A percentile compares a stretch with the other conserved stretches of the same genome.
Evolutionary conservation across 2,329 filamentous ascomycete genomes (phyloP).

Genomic region (Aureobasidium sp.): DNA sequence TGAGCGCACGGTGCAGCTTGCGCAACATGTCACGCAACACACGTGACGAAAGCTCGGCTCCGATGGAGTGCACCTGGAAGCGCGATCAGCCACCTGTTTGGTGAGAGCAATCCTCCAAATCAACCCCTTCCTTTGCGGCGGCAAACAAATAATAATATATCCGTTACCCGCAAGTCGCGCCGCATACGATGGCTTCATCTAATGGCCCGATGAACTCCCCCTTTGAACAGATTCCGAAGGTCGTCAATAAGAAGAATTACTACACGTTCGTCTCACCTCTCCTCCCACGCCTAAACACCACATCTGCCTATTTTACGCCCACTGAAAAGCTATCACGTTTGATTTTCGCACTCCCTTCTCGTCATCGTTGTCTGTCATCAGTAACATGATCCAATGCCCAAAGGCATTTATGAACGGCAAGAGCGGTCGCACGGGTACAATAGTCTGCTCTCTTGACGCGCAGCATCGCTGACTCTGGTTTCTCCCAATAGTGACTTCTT

Average conservation of each 20-base stretch:
- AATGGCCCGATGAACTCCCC: constrained; percentile 14
- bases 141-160: constrained; percentile 14
- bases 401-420: constrained; percentile 15
- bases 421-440: constrained; percentile 15
- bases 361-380: neutral
- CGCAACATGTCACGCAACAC: neutral
- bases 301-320: neutral
- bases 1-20: neutral
- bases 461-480: constrained; percentile 13
- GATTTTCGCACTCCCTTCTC: neutral
- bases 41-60: neutral
- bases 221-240: constrained; percentile 10
- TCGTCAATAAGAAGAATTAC: constrained; percentile 99
- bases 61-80: neutral
- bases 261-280: constrained; percentile 63
- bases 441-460: neutral
- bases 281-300: neutral
- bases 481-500: constrained; percentile 69
- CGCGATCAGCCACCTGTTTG: constrained; percentile 8
- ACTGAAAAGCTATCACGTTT: neutral
- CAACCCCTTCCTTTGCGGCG: constrained; percentile 14
- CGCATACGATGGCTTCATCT: constrained; percentile 15
- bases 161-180: constrained; percentile 13
- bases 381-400: constrained; percentile 14
- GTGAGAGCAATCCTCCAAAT: constrained; percentile 12